Evolutionary conservation across 192 early-diverging fungal genomes (phyloP), one percentile per base, ranked within the genome.

Genomic region (Backusella mclennaniae): DNA sequence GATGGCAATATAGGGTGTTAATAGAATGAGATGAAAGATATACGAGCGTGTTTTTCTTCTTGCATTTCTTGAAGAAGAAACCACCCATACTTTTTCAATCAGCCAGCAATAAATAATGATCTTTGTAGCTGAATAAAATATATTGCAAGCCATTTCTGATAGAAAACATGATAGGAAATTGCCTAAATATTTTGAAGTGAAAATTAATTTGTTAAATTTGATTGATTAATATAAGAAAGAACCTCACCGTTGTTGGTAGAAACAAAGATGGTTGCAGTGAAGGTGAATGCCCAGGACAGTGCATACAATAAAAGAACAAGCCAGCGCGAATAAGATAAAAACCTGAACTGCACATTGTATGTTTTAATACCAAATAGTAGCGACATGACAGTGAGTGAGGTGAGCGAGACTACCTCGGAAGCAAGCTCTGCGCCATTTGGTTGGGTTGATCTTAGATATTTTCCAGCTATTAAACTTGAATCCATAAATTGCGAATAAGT

Each of bases 241-340:
- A 44, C 5, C 63, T 75, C 79, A 69, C 66, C 66, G 63, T 86
- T 79, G 69, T 84, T 84, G 35, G 85, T 86, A 53, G 82, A 82
- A 9, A 79, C 80, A 2, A 86, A 70, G 46, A 84, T 75, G 2
- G 78, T 75, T 1, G 83, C 79, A 29, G 80, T 66, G 42, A 80
- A 5, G 1, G 85, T 82, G 56, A 86, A 86, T 23, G 83, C 76
- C 85, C 85, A 86, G 3, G 85, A 86, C 44, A 71, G 52, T 9
- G 79, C 7, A 67, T 84, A 84, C 9, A 86, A 77, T 29, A 19
- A 33, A 53, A 83, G 67, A 44, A 86, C 81, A 2, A 86, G 77
- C 8, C 69, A 73, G 11, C 85, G 76, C 12, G 79, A 74, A 49
- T 80, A 84, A 70, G 74, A 71, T 31, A 79, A 46, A 9, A 76